phyloP scores from a whole-genome alignment of 2,329 filamentous ascomycete species.

The Botrytis squamosa region DNA sequence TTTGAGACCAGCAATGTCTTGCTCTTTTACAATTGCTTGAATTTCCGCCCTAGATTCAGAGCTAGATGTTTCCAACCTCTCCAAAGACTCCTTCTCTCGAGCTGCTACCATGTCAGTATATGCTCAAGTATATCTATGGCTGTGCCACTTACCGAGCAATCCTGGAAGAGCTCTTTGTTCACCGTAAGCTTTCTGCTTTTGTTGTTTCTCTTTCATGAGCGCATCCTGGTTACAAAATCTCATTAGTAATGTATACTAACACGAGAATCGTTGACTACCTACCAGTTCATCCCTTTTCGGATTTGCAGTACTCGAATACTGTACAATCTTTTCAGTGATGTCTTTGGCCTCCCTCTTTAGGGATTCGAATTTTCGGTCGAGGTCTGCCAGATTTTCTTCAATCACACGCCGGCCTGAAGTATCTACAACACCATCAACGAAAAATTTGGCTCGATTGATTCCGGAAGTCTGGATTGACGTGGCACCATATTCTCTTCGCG shows the following conservation, averaged over 20 bases:
- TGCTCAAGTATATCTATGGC: not conserved
- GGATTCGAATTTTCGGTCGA: slow-evolving; percentile 33
- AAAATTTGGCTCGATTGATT: slow-evolving; percentile 62
- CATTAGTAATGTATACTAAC: not conserved
- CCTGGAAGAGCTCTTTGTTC: slow-evolving; percentile 66
- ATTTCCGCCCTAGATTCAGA: slow-evolving; percentile 45
- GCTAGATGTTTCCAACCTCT: slow-evolving; percentile 40
- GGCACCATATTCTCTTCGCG: slow-evolving; percentile 76
- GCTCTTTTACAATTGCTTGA: slow-evolving; percentile 50
- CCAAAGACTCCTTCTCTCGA: slow-evolving; percentile 41
- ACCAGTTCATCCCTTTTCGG: slow-evolving; percentile 45
- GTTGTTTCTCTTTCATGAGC: slow-evolving; percentile 62
- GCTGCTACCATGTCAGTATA: slow-evolving; percentile 36
- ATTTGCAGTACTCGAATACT: slow-evolving; percentile 42
- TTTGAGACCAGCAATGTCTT: slow-evolving; percentile 55
- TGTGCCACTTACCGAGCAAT: slow-evolving; percentile 61
- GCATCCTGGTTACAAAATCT: slow-evolving; percentile 42
- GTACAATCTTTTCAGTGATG: slow-evolving; percentile 30
- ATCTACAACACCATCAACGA: slow-evolving; percentile 78
- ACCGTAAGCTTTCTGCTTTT: slow-evolving; percentile 64
- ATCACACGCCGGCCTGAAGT: slow-evolving; percentile 61
- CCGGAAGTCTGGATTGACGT: slow-evolving; percentile 65
- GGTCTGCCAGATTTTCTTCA: slow-evolving; percentile 47
- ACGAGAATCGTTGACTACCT: slow-evolving; percentile 11
- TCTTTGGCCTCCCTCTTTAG: slow-evolving; percentile 30